Base-by-base conservation (phyloP, 139 green algal species). In the Deuterostichococcus epilithicus region DNA sequence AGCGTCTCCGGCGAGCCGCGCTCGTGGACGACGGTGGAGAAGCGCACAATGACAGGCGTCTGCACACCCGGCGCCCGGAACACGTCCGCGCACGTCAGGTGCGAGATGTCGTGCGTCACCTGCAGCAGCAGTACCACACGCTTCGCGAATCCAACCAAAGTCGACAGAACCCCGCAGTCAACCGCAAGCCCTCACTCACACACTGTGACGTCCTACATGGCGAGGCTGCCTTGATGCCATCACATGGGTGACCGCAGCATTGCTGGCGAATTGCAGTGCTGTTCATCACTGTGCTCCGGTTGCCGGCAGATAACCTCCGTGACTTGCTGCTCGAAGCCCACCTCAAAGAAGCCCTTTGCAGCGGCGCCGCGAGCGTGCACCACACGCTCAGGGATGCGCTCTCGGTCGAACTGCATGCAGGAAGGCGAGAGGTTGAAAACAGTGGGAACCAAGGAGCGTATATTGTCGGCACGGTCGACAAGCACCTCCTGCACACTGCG, bases 281-380 rank as follows among this genome's bases (percentile, higher is more conserved):
- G 18, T 26, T 60, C 45, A 60, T 60, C 45, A n/a, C n/a, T n/a
- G n/a, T n/a, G n/a, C n/a, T n/a, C n/a, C n/a, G n/a, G n/a, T 38
- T 35, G 66, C n/a, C 23, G 13, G 18, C 33, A 52, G 34, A 25
- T 45, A 52, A 8, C 63, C 63, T 69, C 63, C 28, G 22, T 34
- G 63, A 76, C n/a, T 5, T 37, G 26, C 42, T 60, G 26, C 32
- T 75, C 18, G n/a, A 58, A 68, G 0, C 83, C 47, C 77, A 93
- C 94, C 91, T 98, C 94, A 76, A 98, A 98, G 78, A 98, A 98
- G 47, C 94, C 94, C 84, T 98, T 98, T n/a, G 93, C 94, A 18
- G 82, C 83, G 30, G 94, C 91, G 35, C 94, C 94, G n/a, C 94
- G 89, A 0, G 94, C 94, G 77, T 98, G 94, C 52, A 98, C 94